These are phyloP conservation scores for Blastobotrys buckinghamii DNA, from an alignment of 1,139 yeast species.

Conservation along the genomic window DNA sequence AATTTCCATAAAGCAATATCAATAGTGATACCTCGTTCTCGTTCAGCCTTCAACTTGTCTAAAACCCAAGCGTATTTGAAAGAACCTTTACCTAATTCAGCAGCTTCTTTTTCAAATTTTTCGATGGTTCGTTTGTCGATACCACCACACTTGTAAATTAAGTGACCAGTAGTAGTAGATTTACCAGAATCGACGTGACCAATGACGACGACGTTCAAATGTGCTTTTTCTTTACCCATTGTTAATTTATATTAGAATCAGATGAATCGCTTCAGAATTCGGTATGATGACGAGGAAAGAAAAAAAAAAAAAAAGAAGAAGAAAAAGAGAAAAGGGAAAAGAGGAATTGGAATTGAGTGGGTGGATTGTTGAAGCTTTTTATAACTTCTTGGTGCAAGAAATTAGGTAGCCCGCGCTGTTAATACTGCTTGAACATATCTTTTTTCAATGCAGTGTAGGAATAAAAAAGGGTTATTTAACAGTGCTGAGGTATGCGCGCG, in stretches of 20 bases:
- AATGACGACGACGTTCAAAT: constrained; percentile 98
- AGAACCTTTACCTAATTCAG: constrained; percentile 97
- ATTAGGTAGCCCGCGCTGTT: background rate
- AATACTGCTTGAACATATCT: too few species aligned
- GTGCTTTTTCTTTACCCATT: constrained; percentile 89
- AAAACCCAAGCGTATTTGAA: constrained; percentile 98
- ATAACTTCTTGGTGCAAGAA: constrained; percentile 3
- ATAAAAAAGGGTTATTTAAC: too few species aligned
- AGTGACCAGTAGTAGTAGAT: constrained; percentile 98
- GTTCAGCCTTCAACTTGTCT: constrained; percentile 93
- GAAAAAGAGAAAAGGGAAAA: background rate
- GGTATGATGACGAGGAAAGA: constrained; percentile 40
- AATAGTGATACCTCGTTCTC: constrained; percentile 96
- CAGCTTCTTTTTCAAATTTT: constrained; percentile 98
- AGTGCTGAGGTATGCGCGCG: too few species aligned
- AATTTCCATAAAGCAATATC: constrained; percentile 94
- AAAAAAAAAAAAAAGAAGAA: constrained; percentile 20
- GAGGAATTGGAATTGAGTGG: constrained; percentile 10
- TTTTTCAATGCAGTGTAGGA: too few species aligned
- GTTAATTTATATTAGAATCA: constrained; percentile 29
- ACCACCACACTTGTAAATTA: constrained; percentile 93
- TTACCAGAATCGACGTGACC: constrained; percentile 99
- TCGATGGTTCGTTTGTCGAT: constrained; percentile 97
- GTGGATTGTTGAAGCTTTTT: constrained; percentile 1
- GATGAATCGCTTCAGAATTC: constrained; percentile 38